Percentiles rank a stretch among this genome's conserved stretches.
These are phyloP conservation scores for Trichocladium antarcticum DNA, from an alignment of 495 filamentous ascomycete species.

Conservation along the genomic window DNA sequence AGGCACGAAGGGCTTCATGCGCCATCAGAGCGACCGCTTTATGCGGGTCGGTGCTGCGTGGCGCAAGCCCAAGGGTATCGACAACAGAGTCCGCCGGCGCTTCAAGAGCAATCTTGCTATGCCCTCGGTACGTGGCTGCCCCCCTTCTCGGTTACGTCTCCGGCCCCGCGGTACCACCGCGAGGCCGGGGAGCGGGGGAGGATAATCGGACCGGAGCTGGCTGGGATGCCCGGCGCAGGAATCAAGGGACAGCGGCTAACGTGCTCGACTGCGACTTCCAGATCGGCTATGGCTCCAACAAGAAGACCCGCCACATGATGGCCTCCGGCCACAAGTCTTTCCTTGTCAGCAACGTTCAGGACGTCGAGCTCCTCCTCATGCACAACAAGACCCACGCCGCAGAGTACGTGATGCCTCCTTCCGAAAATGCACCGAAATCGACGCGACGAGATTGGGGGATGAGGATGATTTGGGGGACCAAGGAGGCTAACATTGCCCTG, in stretches of 20 bases:
- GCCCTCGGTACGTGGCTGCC: conserved; percentile 72
- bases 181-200: background rate
- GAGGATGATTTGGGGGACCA: background rate
- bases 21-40: conserved; percentile 95
- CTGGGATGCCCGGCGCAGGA: background rate
- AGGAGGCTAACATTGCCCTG: conserved; percentile 1
- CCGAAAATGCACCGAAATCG: background rate
- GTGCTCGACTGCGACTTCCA: conserved; percentile 25
- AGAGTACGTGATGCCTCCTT: conserved; percentile 57
- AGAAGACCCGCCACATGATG: conserved; percentile 97
- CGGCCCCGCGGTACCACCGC: background rate
- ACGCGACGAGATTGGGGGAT: background rate
- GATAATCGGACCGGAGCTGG: background rate
- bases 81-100: conserved; percentile 68
- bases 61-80: conserved; percentile 99
- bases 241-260: conserved; percentile 12
- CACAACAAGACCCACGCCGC: conserved; percentile 98
- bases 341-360: conserved; percentile 89
- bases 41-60: conserved; percentile 75
- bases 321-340: conserved; percentile 99
- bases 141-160: background rate
- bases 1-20: conserved; percentile 85
- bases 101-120: conserved; percentile 93
- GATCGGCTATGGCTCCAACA: conserved; percentile 98
- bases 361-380: conserved; percentile 97